A percentile compares a stretch with the other conserved stretches of the same genome.
Conservation (phyloP, 176 grass and related monocot species). For the Aegilops bicornis region DNA sequence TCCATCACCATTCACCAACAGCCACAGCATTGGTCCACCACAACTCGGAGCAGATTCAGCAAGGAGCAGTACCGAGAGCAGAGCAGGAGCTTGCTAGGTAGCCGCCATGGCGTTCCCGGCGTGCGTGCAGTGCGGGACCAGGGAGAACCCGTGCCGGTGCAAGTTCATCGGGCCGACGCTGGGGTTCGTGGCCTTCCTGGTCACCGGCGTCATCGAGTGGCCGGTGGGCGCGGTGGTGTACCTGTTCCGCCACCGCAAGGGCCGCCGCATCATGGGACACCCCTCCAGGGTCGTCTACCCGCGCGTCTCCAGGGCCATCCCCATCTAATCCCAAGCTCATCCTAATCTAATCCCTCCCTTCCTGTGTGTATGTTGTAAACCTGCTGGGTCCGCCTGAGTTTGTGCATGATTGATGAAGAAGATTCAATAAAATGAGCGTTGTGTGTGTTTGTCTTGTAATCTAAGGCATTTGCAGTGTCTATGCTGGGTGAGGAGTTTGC, state of each 20-base stretch:
- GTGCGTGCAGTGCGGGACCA: slow-evolving; percentile 29
- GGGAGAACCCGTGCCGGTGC: slow-evolving; percentile 81
- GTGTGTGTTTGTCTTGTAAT: neutral
- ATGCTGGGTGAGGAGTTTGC: too few species aligned
- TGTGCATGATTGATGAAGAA: neutral
- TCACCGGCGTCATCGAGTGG: slow-evolving; percentile 69
- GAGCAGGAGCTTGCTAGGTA: neutral
- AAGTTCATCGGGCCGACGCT: slow-evolving; percentile 84
- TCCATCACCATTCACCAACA: neutral
- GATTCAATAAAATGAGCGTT: neutral
- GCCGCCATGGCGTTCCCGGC: neutral
- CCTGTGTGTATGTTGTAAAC: neutral
- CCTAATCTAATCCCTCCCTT: neutral
- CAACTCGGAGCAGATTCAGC: neutral
- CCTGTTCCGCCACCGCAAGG: slow-evolving; percentile 82
- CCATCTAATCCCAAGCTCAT: slow-evolving; percentile 11
- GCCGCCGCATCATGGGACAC: slow-evolving; percentile 96
- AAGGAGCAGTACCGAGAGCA: too few species aligned
- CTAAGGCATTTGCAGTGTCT: neutral
- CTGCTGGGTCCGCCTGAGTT: neutral
- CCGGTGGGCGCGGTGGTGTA: slow-evolving; percentile 78
- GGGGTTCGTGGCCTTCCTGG: slow-evolving; percentile 75
- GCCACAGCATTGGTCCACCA: neutral
- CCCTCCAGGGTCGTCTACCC: slow-evolving; percentile 83
- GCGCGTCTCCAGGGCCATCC: slow-evolving; percentile 49